Conservation (phyloP, 345 rosid genomes). For the Noccaea bulbosa region DNA sequence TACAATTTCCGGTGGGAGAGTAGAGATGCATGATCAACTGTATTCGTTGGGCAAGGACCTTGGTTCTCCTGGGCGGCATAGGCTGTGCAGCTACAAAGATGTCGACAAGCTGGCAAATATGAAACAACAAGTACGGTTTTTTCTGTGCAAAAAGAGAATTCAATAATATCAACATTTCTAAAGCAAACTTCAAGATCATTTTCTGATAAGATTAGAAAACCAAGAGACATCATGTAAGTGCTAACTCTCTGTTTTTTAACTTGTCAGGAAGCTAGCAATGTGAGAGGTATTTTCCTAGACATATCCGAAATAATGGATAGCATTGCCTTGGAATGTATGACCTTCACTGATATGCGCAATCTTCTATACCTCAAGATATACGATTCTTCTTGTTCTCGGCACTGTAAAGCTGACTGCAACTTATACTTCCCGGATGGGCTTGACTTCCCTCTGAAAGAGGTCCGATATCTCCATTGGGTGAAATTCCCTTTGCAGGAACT, state of each 20-base stretch:
- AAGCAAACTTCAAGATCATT: conserved; percentile 6
- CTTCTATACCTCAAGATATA: conserved; percentile 6
- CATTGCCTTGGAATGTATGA: not conserved
- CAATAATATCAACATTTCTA: fast-evolving
- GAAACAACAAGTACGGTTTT: not conserved
- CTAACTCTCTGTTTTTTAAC: not conserved
- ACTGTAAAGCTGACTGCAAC: not conserved
- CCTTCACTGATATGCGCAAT: not conserved
- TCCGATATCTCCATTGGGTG: conserved; percentile 40
- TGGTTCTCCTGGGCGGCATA: not conserved
- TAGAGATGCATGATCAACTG: conserved; percentile 9
- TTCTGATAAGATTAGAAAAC: too few species aligned
- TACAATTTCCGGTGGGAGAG: not conserved
- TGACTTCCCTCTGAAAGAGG: conserved; percentile 22
- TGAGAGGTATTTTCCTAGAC: conserved; percentile 15
- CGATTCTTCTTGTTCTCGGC: not conserved
- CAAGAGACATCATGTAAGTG: too few species aligned
- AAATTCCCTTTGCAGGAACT: conserved; percentile 32
- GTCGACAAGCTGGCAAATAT: not conserved
- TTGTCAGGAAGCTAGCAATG: not conserved
- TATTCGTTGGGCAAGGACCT: not conserved
- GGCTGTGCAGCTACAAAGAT: not conserved
- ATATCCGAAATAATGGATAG: not conserved
- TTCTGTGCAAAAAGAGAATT: too few species aligned
- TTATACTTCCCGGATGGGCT: conserved; percentile 21